Conservation (phyloP, 176 grass and related monocot genomes). For the Oryza glumipatula region DNA sequence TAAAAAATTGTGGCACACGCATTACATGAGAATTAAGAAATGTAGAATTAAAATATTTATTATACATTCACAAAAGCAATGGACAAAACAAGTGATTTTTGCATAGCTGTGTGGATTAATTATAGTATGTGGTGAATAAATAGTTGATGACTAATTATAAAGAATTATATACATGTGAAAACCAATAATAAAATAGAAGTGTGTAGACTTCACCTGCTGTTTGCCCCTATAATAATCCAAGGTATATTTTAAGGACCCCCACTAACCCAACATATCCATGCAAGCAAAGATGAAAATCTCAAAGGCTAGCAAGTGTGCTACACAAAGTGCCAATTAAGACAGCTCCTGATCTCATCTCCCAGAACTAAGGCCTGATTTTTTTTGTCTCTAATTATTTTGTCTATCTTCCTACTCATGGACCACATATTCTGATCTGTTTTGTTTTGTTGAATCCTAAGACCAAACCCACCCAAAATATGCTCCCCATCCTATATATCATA, state of each 20-base stretch:
- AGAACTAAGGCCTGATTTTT: slow-evolving; percentile 33
- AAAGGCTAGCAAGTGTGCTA: slow-evolving; percentile 42
- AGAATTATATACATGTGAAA: neutral
- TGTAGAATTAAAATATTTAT: neutral
- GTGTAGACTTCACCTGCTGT: neutral
- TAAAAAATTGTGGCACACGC: neutral
- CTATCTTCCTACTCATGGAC: slow-evolving; percentile 24
- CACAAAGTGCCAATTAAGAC: slow-evolving; percentile 44
- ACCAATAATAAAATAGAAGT: neutral
- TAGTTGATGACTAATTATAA: neutral
- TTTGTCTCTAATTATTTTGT: slow-evolving; percentile 4
- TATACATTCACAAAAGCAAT: neutral
- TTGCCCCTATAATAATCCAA: slow-evolving; percentile 39
- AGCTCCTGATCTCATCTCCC: slow-evolving; percentile 35
- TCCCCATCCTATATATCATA: neutral
- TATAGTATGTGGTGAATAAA: neutral
- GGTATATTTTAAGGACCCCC: slow-evolving; percentile 59
- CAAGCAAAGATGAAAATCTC: slow-evolving; percentile 41
- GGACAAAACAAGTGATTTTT: neutral
- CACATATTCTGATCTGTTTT: slow-evolving; percentile 15
- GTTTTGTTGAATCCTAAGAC: slow-evolving; percentile 38
- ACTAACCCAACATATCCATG: slow-evolving; percentile 60
- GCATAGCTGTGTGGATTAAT: neutral
- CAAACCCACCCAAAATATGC: slow-evolving; percentile 15
- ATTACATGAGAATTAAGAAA: neutral